Base-by-base conservation (phyloP, 1,139 yeast genomes). In the Magnusiomyces sp. region DNA sequence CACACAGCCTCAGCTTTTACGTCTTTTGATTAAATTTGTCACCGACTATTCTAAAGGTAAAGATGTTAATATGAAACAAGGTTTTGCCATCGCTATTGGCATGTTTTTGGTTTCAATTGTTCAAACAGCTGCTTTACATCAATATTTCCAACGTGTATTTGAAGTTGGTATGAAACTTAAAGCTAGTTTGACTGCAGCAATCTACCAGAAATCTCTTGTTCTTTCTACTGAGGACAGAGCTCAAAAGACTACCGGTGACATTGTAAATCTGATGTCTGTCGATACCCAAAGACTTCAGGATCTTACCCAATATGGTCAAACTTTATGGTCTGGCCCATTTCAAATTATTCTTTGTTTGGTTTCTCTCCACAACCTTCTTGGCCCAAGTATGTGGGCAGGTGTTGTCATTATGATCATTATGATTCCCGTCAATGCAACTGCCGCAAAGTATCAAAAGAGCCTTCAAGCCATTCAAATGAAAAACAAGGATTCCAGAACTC, bases 361-460 rank as follows among this genome's bases (percentile, higher is more conserved):
- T 51, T 84, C 95, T 2, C 72, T 92, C 51, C 79, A 92, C 65
- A 76, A 79, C 7, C 69, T 92, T 53, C 71, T 92, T 52, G 97
- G 97, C 38, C 80, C 83, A 58, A 77, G 95, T 31, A 92, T 92
- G 97, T 90, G 97, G 97, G 85, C 95, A 43, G 98, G 98, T 67
- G 95, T 92, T 29, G 69, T 76, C 14, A 80, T 92, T 53, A 83
- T 92, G 83, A 64, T 85, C 6, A 63, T 90, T 46, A 83, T 90
- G 83, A 82, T 92, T 58, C 97, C 97, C 9, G 65, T 89, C 50
- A 92, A 92, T 64, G 82, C 90, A 1, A 67, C 72, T 38, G 73
- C 92, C 56, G 92, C 95, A 53, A 76, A 77, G 58, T 71, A 73
- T 55, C 95, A 87, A 68, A 88, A 84, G 68, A 72, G 67, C 13